These are phyloP conservation scores for Globisporangium carolinianum DNA, from an alignment of 352 stramenopile species.

Conservation along the genomic window DNA sequence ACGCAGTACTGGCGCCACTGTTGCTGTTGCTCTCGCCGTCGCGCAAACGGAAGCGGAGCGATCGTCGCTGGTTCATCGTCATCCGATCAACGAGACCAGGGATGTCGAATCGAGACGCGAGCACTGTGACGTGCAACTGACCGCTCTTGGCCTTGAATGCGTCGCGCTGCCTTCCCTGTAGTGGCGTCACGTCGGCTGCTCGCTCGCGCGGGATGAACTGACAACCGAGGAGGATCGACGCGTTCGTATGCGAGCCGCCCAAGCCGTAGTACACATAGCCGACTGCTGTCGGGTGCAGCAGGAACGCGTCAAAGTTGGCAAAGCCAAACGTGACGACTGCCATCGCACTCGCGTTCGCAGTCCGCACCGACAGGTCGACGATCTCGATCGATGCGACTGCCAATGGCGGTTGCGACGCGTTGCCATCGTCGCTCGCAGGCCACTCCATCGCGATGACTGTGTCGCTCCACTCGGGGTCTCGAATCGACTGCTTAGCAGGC, in stretches of 20 bases:
- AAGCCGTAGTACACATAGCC: conserved; percentile 24
- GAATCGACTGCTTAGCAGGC: conserved; percentile 23
- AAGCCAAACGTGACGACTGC: conserved; percentile 29
- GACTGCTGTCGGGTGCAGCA: conserved; percentile 22
- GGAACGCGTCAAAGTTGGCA: conserved; percentile 26
- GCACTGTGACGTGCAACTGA: conserved; percentile 28
- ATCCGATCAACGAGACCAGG: conserved; percentile 12
- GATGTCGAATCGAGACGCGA: conserved; percentile 17
- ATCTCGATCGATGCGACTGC: conserved; percentile 24
- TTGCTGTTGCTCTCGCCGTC: neutral
- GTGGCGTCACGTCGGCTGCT: conserved; percentile 9
- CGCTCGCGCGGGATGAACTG: conserved; percentile 30
- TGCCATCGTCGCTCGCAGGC: neutral
- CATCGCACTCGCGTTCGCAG: conserved; percentile 23
- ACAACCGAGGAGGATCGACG: conserved; percentile 28
- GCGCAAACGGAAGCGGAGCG: conserved; percentile 13
- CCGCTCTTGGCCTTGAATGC: conserved; percentile 7
- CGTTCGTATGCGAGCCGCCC: conserved; percentile 3
- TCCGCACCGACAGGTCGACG: conserved; percentile 31
- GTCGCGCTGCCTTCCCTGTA: conserved; percentile 5
- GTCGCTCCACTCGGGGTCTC: conserved; percentile 20
- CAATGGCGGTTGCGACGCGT: neutral
- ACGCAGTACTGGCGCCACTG: neutral
- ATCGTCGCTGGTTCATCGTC: conserved; percentile 11
- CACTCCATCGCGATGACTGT: conserved; percentile 25